Conservation (phyloP, 495 filamentous ascomycete species). For the Cercophora sp. region DNA sequence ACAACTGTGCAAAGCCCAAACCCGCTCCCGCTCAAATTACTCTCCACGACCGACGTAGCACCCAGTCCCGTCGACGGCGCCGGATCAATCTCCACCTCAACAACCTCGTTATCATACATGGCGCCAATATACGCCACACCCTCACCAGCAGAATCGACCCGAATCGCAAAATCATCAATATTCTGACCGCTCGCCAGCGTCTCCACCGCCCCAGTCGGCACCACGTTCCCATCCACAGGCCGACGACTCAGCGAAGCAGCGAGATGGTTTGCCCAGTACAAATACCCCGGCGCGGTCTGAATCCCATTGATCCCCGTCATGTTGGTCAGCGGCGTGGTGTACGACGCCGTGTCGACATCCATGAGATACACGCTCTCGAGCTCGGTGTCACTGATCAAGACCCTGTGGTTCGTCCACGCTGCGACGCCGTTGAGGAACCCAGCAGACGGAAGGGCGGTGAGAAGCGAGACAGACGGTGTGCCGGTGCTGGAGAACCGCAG, state of each 20-base stretch:
- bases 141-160: too few species aligned
- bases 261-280: conserved; percentile 38
- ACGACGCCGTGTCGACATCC: conserved; percentile 8
- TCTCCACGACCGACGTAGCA: too few species aligned
- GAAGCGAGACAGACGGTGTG: conserved; percentile 5
- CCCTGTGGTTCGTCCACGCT: conserved; percentile 17
- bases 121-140: too few species aligned
- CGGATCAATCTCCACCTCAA: too few species aligned
- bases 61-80: too few species aligned
- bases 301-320: conserved; percentile 41
- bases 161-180: conserved; percentile 5
- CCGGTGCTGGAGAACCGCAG: conserved; percentile 27
- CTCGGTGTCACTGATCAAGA: conserved; percentile 29
- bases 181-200: neutral
- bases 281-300: conserved; percentile 22
- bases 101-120: too few species aligned
- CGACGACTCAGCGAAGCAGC: conserved; percentile 9
- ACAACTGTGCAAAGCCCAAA: too few species aligned
- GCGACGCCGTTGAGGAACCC: conserved; percentile 40
- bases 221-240: conserved; percentile 6
- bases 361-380: conserved; percentile 10
- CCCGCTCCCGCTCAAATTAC: too few species aligned
- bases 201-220: conserved; percentile 12
- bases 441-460: conserved; percentile 38
- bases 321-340: conserved; percentile 6